These are phyloP conservation scores for Elsinoe perseae DNA, from an alignment of 2,329 filamentous ascomycete species.

Conservation along the genomic window DNA sequence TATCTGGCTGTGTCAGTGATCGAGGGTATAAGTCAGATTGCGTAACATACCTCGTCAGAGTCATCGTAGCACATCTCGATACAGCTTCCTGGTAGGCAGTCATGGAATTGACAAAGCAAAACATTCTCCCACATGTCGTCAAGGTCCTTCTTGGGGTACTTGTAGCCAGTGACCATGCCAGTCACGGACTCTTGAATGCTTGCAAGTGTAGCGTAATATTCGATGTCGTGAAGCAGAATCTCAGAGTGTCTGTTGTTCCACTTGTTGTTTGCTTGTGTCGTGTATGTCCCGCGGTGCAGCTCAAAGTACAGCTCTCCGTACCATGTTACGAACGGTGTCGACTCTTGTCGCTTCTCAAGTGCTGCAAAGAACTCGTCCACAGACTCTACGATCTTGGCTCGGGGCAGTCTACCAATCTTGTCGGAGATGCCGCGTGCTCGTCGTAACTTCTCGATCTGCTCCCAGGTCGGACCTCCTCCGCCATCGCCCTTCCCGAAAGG, in stretches of 20 bases:
- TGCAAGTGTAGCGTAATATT: slow-evolving; percentile 78
- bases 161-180: slow-evolving; percentile 48
- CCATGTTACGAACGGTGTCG: slow-evolving; percentile 79
- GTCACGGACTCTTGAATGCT: slow-evolving; percentile 57
- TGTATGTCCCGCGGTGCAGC: slow-evolving; percentile 93
- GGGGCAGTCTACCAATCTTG: slow-evolving; percentile 71
- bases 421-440: slow-evolving; percentile 88
- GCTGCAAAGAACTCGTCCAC: slow-evolving; percentile 92
- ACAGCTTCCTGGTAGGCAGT: slow-evolving; percentile 86
- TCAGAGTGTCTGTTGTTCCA: slow-evolving; percentile 84
- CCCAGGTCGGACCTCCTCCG: slow-evolving; percentile 87
- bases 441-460: slow-evolving; percentile 89
- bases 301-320: slow-evolving; percentile 98
- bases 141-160: slow-evolving; percentile 88
- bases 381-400: slow-evolving; percentile 78
- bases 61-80: slow-evolving; percentile 99
- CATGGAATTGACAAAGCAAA: slow-evolving; percentile 92
- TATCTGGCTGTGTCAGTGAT: slow-evolving; percentile 37
- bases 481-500: slow-evolving; percentile 97
- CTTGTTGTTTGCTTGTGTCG: slow-evolving; percentile 96
- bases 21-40: neutral
- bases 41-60: slow-evolving; percentile 58
- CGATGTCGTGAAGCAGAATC: slow-evolving; percentile 75
- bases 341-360: slow-evolving; percentile 63
- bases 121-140: slow-evolving; percentile 94